Conservation (phyloP, 169 alveolate species). For the Cryptosporidium meleagridis region DNA sequence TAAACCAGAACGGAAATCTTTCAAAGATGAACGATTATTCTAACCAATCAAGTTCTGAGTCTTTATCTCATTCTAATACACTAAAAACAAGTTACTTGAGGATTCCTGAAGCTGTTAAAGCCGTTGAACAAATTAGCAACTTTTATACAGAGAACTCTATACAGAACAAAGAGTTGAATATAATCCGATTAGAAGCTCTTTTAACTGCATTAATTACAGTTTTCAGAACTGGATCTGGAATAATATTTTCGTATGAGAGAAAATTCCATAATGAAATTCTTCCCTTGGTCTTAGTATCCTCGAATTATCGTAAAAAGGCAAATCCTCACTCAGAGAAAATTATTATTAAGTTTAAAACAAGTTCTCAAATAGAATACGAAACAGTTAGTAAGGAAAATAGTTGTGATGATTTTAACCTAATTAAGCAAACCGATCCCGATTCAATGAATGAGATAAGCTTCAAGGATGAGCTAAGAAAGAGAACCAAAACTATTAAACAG, state of each 20-base stretch:
- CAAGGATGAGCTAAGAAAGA: background rate
- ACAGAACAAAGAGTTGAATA: background rate
- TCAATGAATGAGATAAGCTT: background rate
- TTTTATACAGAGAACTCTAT: background rate
- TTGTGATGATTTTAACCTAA: background rate
- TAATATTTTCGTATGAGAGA: slow-evolving; percentile 36
- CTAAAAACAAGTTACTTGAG: slow-evolving; percentile 15
- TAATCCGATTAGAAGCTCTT: slow-evolving; percentile 9
- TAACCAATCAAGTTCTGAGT: background rate
- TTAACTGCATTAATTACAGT: slow-evolving; percentile 22
- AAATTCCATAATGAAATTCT: background rate
- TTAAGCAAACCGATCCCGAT: background rate
- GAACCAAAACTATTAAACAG: background rate
- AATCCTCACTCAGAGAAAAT: background rate
- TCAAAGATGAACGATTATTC: background rate
- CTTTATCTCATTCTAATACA: background rate
- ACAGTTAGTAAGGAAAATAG: background rate
- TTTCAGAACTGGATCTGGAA: slow-evolving; percentile 32
- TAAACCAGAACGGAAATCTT: background rate
- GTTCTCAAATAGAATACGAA: background rate
- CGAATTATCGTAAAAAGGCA: background rate
- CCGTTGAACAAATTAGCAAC: background rate
- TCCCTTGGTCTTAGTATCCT: slow-evolving; percentile 2
- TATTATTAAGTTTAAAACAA: background rate
- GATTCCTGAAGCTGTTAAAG: background rate